Base-by-base conservation (phyloP, 1,284 basidiomycete genomes). In the Ustilago trichophora region DNA sequence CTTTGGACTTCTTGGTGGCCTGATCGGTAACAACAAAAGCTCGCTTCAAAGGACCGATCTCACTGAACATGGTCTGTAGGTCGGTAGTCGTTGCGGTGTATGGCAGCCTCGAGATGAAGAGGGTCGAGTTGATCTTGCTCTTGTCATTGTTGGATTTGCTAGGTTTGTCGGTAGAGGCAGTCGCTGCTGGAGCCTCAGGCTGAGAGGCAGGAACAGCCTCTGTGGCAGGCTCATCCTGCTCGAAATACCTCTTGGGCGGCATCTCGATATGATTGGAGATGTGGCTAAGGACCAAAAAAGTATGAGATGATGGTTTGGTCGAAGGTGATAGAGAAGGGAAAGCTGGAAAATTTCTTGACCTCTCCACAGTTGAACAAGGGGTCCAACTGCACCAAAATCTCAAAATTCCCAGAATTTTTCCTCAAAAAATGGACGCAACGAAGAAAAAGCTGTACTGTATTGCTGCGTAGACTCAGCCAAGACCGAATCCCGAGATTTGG, bases 1-100 rank as follows among this genome's bases (percentile, higher is more conserved):
- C 96, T 81, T 97, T 97, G 4, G 92, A 94, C 25, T 89, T 86
- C 32, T 91, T 90, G 0, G 89, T 88, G 29, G 59, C 88, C 40
- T 86, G 87, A 63, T 92, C 89, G 4, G 89, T 88, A 11, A 98
- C 95, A 2, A 99, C 89, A 79, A 99, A 98, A 0, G 93, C 95
- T 31, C 91, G 90, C 40, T 93, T 87, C 18, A 98, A 89, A 11
- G 95, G 96, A 2, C 93, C 96, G 64, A 97, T 87, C 80, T 94
- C 92, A 13, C 94, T 97, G 84, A 98, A 97, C 43, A 94, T 87
- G 0, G 93, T 93, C 76, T 91, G 87, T 31, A 98, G 84, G 82
- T 97, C 93, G 52, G 89, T 90, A 3, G 91, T 91, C 6, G 94
- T 98, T 38, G 90, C 92, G 22, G 88, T 88, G 78, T 92, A 94